A percentile compares a stretch with the other conserved stretches of the same genome.
Evolutionary conservation across 257 asterid genomes (phyloP).

Genomic region (Parsonsia alboflavescens): DNA sequence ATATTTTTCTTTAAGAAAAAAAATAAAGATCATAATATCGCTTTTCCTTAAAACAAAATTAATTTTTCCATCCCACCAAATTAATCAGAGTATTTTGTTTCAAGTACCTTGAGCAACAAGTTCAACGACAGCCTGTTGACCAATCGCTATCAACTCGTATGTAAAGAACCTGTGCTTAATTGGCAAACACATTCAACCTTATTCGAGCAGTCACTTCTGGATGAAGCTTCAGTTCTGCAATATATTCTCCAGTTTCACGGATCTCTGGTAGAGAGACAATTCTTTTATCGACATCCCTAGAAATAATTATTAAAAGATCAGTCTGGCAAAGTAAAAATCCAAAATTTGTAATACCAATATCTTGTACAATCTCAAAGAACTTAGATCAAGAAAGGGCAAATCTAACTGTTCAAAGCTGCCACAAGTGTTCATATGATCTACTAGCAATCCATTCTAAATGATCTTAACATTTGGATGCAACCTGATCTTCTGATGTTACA

Average conservation of each 20-base stretch:
- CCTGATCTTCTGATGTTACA: neutral
- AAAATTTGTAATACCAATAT: neutral
- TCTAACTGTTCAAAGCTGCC: neutral
- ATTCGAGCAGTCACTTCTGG: slow-evolving; percentile 84
- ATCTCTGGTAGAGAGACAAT: slow-evolving; percentile 84
- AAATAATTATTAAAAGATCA: slow-evolving; percentile 3
- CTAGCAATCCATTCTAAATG: neutral
- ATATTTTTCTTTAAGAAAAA: no score
- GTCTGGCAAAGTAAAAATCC: neutral
- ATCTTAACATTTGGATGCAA: neutral
- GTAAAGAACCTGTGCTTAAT: slow-evolving; percentile 30
- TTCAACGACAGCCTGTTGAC: slow-evolving; percentile 10
- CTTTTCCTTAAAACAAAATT: neutral
- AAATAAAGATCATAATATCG: neutral
- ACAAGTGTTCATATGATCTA: neutral
- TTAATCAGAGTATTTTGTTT: neutral
- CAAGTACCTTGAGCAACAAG: slow-evolving; percentile 16
- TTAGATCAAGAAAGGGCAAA: neutral
- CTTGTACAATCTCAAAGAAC: neutral
- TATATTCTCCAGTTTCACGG: slow-evolving; percentile 90
- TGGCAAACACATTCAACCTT: slow-evolving; percentile 64
- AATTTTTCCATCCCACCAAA: neutral
- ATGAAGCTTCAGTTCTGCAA: slow-evolving; percentile 85
- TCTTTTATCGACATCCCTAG: slow-evolving; percentile 90
- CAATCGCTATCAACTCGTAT: slow-evolving; percentile 10